Percentiles rank a stretch among this genome's conserved stretches.
Evolutionary conservation across 345 rosid species (phyloP).

Genomic region (Reutealis trisperma): DNA sequence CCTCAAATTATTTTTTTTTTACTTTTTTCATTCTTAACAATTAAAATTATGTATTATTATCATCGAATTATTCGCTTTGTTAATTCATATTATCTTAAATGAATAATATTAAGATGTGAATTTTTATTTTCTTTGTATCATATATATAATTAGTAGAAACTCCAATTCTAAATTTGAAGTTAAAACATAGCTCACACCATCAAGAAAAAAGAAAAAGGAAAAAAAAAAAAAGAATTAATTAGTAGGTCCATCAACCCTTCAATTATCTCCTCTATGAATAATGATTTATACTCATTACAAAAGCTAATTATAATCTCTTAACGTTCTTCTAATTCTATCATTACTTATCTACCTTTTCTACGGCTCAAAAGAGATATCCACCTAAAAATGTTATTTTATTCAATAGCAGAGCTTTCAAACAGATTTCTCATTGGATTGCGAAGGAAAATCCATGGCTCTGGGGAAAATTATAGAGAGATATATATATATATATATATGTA

Average conservation of each 20-base stretch:
- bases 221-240: not conserved
- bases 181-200: conserved; percentile 18
- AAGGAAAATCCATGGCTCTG: not conserved
- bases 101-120: too few species aligned
- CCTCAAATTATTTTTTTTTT: too few species aligned
- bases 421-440: conserved; percentile 8
- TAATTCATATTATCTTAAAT: too few species aligned
- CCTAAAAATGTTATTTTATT: not conserved
- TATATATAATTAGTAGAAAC: not conserved
- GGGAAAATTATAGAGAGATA: not conserved
- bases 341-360: conserved; percentile 9
- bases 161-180: not conserved
- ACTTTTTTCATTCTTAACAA: too few species aligned
- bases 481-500: not conserved
- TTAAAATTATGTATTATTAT: too few species aligned
- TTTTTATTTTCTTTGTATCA: too few species aligned
- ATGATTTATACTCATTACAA: conserved; percentile 25
- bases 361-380: conserved; percentile 10
- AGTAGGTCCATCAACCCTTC: conserved; percentile 6
- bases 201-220: not conserved
- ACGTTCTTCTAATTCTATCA: conserved; percentile 22
- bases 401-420: not conserved
- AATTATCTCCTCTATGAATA: conserved; percentile 20
- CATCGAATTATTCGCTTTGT: too few species aligned
- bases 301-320: conserved; percentile 24